A percentile compares a stretch with the other conserved stretches of the same genome.
These are phyloP conservation scores for Dendrobium chrysotoxum DNA, from an alignment of 106 monocot species.

Conservation along the genomic window DNA sequence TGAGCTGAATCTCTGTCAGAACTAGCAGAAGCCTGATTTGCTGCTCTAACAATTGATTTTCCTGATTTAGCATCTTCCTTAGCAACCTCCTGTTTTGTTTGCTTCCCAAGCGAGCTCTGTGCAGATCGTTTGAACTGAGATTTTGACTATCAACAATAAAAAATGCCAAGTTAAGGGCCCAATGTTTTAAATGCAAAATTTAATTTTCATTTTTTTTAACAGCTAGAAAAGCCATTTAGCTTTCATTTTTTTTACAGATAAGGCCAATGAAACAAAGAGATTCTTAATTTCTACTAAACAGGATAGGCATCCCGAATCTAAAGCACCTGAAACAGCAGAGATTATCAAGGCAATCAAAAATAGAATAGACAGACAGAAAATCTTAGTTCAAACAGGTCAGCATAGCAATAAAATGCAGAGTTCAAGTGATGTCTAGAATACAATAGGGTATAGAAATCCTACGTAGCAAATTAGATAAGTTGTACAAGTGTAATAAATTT, in stretches of 20 bases:
- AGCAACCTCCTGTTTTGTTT: slow-evolving; percentile 41
- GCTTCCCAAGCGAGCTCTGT: slow-evolving; percentile 44
- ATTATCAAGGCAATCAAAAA: background rate
- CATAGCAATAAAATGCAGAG: background rate
- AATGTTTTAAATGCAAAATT: background rate
- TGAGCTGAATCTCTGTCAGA: slow-evolving; percentile 39
- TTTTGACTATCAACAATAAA: slow-evolving; percentile 35
- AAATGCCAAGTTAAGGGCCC: background rate
- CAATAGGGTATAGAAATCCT: too few relatives aligned
- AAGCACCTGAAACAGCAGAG: background rate
- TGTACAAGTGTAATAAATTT: too few relatives aligned
- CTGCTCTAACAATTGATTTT: slow-evolving; percentile 37
- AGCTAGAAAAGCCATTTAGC: background rate
- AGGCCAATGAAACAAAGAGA: background rate
- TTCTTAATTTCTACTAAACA: background rate
- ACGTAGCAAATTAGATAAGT: too few relatives aligned
- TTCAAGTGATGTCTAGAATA: too few relatives aligned
- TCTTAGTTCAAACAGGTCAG: background rate
- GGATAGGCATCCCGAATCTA: background rate
- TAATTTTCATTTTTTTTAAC: background rate
- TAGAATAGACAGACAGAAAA: background rate
- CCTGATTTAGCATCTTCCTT: slow-evolving; percentile 77
- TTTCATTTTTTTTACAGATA: background rate
- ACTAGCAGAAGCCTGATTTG: slow-evolving; percentile 30
- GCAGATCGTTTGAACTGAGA: slow-evolving; percentile 50